Evolutionary conservation across 257 asterid species (phyloP), one percentile per base, ranked within the genome.

Genomic region (Paulownia fortunei): DNA sequence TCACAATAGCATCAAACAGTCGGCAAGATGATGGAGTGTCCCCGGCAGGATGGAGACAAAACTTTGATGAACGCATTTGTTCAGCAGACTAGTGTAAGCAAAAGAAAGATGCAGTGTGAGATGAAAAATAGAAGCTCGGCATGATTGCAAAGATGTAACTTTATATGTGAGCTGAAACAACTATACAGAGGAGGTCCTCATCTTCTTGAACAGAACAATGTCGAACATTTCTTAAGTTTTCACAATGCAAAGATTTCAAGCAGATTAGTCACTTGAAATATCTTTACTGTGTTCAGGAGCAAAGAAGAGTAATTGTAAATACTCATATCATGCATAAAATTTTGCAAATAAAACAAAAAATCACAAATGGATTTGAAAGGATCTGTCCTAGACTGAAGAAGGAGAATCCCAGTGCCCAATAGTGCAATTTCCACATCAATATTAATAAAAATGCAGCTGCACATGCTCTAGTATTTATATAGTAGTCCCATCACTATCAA

Each of bases 1-100:
- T 93, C 65, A 92, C 96, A 11, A 93, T 90, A 18, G 97, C 92
- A 81, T 93, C 98, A 67, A 93, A 93, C 37, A 93, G 92, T 34
- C 97, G 98, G 80, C 98, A 93, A 3, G 98, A 93, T 62, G 98
- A 93, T 37, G 97, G 98, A 4, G 97, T 93, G 83, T 93, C 98
- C 5, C 98, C 97, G 0, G 97, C 98, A 5, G 97, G 96, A 60
- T 93, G 81, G 41, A 93, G 86, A 69, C 98, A 93, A 73, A 92
- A 93, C 85, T 93, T 93, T 11, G 98, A 90, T 3, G 87, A 76
- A 5, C 91, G 96, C 97, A 94, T 94, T 75, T 89, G 92, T 30
- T 81, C 84, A 27, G 89, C 80, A 51, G 98, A 94, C 98, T 94
- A 74, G 41, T 21, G 69, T 34, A 26, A 69, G 54, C 27, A 79